Base-by-base conservation (phyloP, 2,329 filamentous ascomycete species). In the Aspergillus chevalieri region DNA sequence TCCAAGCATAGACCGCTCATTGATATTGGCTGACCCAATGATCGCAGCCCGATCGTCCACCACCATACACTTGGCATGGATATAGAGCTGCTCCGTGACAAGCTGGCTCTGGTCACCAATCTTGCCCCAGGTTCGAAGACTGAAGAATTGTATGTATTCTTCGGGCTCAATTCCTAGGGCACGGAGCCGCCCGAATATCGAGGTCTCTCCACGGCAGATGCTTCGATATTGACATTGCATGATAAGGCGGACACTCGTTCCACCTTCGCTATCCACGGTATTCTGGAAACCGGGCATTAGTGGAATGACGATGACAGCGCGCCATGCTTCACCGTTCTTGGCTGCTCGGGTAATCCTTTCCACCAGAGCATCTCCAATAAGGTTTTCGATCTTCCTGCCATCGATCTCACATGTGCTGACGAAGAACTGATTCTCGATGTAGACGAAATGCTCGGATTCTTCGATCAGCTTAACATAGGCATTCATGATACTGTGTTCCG, bases 341-440 rank as follows among this genome's bases (percentile, higher is more conserved):
- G 89, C 80, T 0, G 93, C 93, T 51, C 88, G 82, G 52, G 91
- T 85, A 60, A 95, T 93, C 44, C 93, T 87, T 61, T 95, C 87
- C 7, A 97, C 92, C 28, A 98, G 77, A 3, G 93, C 92, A 70
- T 97, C 92, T 46, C 92, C 92, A 58, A 98, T 96, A 57, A 85
- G 84, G 68, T 98, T 98, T 66, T 89, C 81, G 55, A 98, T 93
- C 65, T 85, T 89, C 10, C 86, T 88, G 47, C 87, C 87, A 59
- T 95, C 84, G 4, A 91, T 90, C 62, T 93, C 87, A 46, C 88
- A 93, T 57, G 89, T 95, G 33, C 89, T 94, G 67, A 98, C 87
- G 74, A 95, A 98, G 72, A 97, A 98, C 65, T 98, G 93, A 65
- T 98, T 98, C 68, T 98, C 93, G 57, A 97, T 95, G 70, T 98